A percentile compares a stretch with the other conserved stretches of the same genome.
Evolutionary conservation across 768 basidiomycete species (phyloP).

Genomic region (Peribolospora kevripleyi): DNA sequence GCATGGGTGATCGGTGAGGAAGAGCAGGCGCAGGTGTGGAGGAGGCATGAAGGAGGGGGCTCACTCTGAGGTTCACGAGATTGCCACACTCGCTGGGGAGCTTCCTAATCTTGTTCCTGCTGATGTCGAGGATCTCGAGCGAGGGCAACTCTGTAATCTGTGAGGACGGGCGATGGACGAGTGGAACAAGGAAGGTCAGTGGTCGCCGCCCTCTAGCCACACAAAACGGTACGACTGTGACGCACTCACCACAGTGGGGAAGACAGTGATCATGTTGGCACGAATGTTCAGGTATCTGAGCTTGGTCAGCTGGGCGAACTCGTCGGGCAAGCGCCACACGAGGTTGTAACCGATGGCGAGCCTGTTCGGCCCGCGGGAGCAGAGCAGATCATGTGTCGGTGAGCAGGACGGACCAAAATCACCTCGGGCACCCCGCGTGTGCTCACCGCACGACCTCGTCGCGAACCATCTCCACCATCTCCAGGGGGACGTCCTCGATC

Average conservation of each 20-base stretch:
- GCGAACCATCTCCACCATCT: conserved; percentile 54
- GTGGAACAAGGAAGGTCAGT: background rate
- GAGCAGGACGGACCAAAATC: background rate
- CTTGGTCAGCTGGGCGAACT: conserved; percentile 38
- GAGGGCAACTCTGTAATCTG: conserved; percentile 64
- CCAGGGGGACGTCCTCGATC: conserved; percentile 47
- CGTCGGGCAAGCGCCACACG: conserved; percentile 46
- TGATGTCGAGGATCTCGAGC: conserved; percentile 82
- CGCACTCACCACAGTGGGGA: conserved; percentile 61
- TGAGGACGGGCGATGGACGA: background rate
- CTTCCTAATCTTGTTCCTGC: conserved; percentile 63
- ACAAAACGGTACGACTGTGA: conserved; percentile 2
- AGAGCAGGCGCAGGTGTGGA: background rate
- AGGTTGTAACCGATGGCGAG: conserved; percentile 71
- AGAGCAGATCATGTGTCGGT: background rate
- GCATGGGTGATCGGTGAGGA: background rate
- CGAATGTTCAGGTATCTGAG: conserved; percentile 70
- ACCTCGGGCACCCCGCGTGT: conserved; percentile 11
- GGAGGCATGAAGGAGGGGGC: conserved; percentile 9
- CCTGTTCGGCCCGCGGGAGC: conserved; percentile 23
- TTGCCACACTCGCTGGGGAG: conserved; percentile 60
- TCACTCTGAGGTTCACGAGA: conserved; percentile 47
- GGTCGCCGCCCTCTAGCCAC: background rate
- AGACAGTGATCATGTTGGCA: conserved; percentile 52
- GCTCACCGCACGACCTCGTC: conserved; percentile 29